Evolutionary conservation across 495 filamentous ascomycete species (phyloP), one percentile per base, ranked within the genome.

Genomic region (Letharia lupina): DNA sequence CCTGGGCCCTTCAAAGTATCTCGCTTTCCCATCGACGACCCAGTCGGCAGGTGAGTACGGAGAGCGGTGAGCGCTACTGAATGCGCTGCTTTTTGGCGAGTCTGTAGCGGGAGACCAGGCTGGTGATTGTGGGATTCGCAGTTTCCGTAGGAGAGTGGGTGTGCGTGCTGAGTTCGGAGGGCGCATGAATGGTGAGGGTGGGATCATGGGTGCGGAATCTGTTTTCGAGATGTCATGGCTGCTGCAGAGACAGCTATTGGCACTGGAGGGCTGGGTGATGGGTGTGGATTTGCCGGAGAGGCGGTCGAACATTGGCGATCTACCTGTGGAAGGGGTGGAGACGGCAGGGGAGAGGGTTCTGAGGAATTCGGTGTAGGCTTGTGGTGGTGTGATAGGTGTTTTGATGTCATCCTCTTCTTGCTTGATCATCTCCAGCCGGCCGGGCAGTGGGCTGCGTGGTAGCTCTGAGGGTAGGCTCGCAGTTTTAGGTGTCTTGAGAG

Each of bases 361-460:
- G 63, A 98, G 85, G 73, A 97, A 98, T 70, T 98, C 90, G 52
- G 91, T 89, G 73, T 98, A 98, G 63, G 93, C 91, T 7, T 82
- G 79, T 4, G 93, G 93, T 39, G 93, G 93, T n/a, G 89, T 94
- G 77, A 98, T 95, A 59, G 93, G 93, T 4, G 92, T 96, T 71
- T 86, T 86, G 3, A 73, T 56, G 44, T 79, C 74, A 39, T 78
- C 70, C 67, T 86, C 82, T 64, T 84, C 81, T 61, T 78, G 76
- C 65, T 83, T 83, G 68, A 84, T 70, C 13, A 66, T 57, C 56
- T 73, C 80, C 71, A 80, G 67, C 67, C 75, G 76, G 69, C 76
- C 76, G 11, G 81, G 77, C 44, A 62, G 61, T 64, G 72, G 66
- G 56, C 69, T 70, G 60, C 65, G 66, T 54, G 82, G 82, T 23